phyloP scores from a whole-genome alignment of 2,329 filamentous ascomycete genomes.

The Sphaerulina vaccinii region DNA sequence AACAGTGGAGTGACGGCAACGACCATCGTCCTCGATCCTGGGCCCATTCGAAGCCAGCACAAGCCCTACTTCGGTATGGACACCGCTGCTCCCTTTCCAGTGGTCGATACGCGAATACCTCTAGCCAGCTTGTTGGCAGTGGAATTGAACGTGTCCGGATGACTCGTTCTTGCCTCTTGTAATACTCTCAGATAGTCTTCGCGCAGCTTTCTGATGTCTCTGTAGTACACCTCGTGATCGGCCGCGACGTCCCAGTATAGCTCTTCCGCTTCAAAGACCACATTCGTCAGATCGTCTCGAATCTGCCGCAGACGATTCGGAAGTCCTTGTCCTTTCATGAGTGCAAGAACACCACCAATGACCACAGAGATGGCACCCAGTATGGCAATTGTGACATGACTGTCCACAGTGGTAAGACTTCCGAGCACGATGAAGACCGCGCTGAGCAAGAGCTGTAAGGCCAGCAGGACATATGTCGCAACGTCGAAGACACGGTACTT shows the following conservation, averaged over 20 bases:
- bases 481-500: conserved; percentile 36
- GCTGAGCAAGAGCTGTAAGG: conserved; percentile 36
- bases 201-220: conserved; percentile 37
- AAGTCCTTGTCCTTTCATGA: conserved; percentile 23
- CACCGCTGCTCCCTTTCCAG: background rate
- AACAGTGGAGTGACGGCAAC: no score
- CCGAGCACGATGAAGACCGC: conserved; percentile 41
- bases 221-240: conserved; percentile 32
- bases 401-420: conserved; percentile 28
- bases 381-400: conserved; percentile 35
- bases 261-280: conserved; percentile 39
- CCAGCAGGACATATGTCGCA: conserved; percentile 34
- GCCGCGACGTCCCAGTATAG: conserved; percentile 39
- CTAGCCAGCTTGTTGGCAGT: conserved; percentile 16
- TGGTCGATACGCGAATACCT: conserved; percentile 4
- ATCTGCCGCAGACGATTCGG: conserved; percentile 36
- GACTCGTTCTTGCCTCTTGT: conserved; percentile 36
- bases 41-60: no score
- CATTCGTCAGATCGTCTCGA: conserved; percentile 33
- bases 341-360: conserved; percentile 35
- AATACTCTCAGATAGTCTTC: conserved; percentile 37
- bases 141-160: conserved; percentile 39
- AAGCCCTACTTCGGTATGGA: background rate
- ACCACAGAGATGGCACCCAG: conserved; percentile 38
- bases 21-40: no score